phyloP scores from a whole-genome alignment of 371 early-diverging fungal genomes.

The Quaeritorhiza haematococci region DNA sequence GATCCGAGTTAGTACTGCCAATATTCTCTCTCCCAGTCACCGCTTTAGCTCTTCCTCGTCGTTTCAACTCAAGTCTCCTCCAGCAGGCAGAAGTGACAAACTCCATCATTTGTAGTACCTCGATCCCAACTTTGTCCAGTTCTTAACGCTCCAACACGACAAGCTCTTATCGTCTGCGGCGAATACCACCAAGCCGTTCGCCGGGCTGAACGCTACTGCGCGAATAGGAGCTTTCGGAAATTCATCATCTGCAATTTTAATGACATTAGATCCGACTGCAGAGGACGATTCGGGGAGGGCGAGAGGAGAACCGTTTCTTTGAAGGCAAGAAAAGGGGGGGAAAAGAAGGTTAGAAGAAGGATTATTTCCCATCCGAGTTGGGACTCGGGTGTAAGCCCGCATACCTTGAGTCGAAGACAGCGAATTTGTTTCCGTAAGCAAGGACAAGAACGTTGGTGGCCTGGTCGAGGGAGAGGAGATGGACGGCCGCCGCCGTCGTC shows the following conservation, averaged over 20 bases:
- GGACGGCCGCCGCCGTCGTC: too few relatives aligned
- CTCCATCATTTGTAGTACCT: too few relatives aligned
- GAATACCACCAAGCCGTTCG: slow-evolving; percentile 56
- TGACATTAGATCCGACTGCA: not conserved
- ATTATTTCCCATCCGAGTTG: not conserved
- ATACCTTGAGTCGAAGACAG: slow-evolving; percentile 56
- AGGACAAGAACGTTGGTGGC: too few relatives aligned
- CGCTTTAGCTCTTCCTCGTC: slow-evolving; percentile 8
- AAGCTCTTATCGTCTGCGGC: slow-evolving; percentile 70
- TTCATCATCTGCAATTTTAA: slow-evolving; percentile 29
- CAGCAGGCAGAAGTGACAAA: too few relatives aligned
- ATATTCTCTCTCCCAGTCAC: not conserved
- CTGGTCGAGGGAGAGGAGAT: too few relatives aligned
- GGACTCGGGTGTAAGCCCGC: not conserved
- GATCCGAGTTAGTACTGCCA: not conserved
- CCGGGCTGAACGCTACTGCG: slow-evolving; percentile 51
- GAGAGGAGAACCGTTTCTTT: not conserved
- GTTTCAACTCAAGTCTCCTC: slow-evolving; percentile 58
- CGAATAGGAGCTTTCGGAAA: slow-evolving; percentile 47
- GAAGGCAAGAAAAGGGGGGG: not conserved
- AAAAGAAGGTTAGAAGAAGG: not conserved
- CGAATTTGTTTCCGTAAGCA: slow-evolving; percentile 53
- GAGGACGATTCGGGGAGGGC: slow-evolving; percentile 13
- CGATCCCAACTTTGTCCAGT: too few relatives aligned
- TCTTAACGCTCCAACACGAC: not conserved